These are phyloP conservation scores for Sporopachydermia cereana DNA, from an alignment of 1,139 yeast genomes.

Conservation along the genomic window DNA sequence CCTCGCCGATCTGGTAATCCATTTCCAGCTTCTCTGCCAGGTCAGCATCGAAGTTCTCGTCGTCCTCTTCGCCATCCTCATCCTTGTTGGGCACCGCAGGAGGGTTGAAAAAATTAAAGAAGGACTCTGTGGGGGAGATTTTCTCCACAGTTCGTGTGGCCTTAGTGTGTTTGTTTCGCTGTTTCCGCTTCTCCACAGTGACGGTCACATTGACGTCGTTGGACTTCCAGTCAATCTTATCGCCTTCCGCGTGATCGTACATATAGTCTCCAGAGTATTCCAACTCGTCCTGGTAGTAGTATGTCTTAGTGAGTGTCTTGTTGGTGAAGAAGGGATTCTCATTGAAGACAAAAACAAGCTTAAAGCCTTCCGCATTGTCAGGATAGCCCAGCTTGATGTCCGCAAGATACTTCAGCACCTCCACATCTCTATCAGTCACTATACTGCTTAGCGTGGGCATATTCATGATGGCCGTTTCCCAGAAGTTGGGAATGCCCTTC, in stretches of 20 bases:
- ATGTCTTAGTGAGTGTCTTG: constrained; percentile 64
- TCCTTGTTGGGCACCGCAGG: constrained; percentile 62
- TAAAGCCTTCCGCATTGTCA: constrained; percentile 74
- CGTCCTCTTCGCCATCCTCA: constrained; percentile 34
- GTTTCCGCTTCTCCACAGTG: constrained; percentile 86
- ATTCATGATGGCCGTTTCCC: constrained; percentile 93
- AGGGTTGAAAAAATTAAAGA: constrained; percentile 91
- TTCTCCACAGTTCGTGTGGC: constrained; percentile 95
- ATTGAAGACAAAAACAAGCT: constrained; percentile 66
- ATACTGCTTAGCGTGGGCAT: constrained; percentile 72
- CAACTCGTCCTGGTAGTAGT: constrained; percentile 87
- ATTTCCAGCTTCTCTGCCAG: constrained; percentile 77
- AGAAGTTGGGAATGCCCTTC: constrained; percentile 84
- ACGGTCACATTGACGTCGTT: constrained; percentile 79
- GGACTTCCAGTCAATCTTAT: constrained; percentile 72
- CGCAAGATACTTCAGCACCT: constrained; percentile 54
- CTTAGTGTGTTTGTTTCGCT: constrained; percentile 93
- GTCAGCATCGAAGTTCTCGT: constrained; percentile 59
- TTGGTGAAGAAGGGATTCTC: constrained; percentile 74
- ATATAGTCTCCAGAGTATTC: constrained; percentile 95
- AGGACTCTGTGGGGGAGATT: constrained; percentile 84
- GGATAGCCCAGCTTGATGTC: constrained; percentile 78
- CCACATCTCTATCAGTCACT: constrained; percentile 84
- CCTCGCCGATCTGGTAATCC: constrained; percentile 95
- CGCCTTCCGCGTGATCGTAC: constrained; percentile 94